Conservation (phyloP, 1,284 basidiomycete genomes). For the Thelephora terrestris region DNA sequence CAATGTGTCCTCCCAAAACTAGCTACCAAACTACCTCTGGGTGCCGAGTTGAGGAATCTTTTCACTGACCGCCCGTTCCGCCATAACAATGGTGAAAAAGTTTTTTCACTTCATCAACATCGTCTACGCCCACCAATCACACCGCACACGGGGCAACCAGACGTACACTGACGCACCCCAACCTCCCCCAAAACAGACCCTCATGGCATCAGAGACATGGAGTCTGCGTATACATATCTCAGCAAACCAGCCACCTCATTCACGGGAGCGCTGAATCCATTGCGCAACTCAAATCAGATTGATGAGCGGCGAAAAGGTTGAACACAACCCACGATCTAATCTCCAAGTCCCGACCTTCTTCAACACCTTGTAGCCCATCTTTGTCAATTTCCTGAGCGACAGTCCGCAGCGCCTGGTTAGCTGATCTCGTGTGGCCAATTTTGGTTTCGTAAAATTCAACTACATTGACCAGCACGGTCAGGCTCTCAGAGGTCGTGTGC, state of each 20-base stretch:
- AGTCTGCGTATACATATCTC: constrained; percentile 41
- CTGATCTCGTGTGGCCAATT: constrained; percentile 36
- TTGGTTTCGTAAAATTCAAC: constrained; percentile 43
- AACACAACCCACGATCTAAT: constrained; percentile 29
- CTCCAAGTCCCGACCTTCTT: constrained; percentile 25
- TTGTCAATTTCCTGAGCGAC: constrained; percentile 48
- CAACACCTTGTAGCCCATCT: constrained; percentile 40
- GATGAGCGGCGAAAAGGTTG: constrained; percentile 2
- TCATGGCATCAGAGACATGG: constrained; percentile 44
- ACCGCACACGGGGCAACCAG: neutral
- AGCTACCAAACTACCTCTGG: neutral
- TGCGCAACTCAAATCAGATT: neutral
- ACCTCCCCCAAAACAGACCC: neutral
- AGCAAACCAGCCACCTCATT: constrained; percentile 47
- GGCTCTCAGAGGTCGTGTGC: constrained; percentile 21
- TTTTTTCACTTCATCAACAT: constrained; percentile 9
- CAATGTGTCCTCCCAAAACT: no score
- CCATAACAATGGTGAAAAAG: constrained; percentile 11
- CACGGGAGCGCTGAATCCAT: constrained; percentile 24
- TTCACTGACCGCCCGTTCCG: neutral
- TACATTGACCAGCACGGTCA: constrained; percentile 33
- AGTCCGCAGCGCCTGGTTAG: constrained; percentile 39
- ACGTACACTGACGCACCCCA: neutral
- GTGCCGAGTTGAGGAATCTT: neutral
- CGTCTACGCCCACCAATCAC: neutral